Evolutionary conservation across 139 green algal genomes (phyloP), one percentile per base, ranked within the genome.

Genomic region (Chlorella sp.): DNA sequence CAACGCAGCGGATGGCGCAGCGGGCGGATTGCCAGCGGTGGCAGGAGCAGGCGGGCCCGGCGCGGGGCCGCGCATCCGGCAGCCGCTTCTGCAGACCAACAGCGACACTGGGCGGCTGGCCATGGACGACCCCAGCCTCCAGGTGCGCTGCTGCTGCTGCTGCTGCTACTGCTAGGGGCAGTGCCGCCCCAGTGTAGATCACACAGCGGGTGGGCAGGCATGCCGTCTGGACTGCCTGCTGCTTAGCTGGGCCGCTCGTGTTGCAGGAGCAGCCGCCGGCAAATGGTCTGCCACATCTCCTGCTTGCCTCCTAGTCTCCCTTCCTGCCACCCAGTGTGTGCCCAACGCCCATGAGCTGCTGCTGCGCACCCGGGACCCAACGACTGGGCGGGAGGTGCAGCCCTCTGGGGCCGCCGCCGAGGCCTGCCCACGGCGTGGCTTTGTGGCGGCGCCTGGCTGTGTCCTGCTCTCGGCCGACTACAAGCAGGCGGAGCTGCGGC

Each of bases 401-500:
- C 51, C 51, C 51, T 11, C 14, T 20, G 51, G 51, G 13, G 13
- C 51, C 22, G 51, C 51, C 24, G 51, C 51, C 17, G 51, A 85
- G 32, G 65, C 65, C 48, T 86, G 80, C 68, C 13, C 73, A 26
- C 65, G 85, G 13, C 20, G n/a, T 0, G 43, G 26, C 17, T 43
- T 88, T 20, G 78, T 81, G 38, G 44, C 48, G 4, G 64, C 54
- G 14, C 64, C 78, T 44, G 80, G 79, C 28, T 67, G 78, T 20
- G 14, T 82, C 3, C 51, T 88, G 44, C 32, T 89, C 28, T 60
- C 90, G 1, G 95, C 95, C 17, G 96, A 99, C 82, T 99, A 98
- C 87, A 89, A 88, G 58, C 93, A 96, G 91, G 79, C 98, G 17
- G 96, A 98, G 93, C 83, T 98, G 76, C 91, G 96, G 24, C 70